Conservation (phyloP, 176 grass and related monocot genomes). For the Ensete ventricosum region DNA sequence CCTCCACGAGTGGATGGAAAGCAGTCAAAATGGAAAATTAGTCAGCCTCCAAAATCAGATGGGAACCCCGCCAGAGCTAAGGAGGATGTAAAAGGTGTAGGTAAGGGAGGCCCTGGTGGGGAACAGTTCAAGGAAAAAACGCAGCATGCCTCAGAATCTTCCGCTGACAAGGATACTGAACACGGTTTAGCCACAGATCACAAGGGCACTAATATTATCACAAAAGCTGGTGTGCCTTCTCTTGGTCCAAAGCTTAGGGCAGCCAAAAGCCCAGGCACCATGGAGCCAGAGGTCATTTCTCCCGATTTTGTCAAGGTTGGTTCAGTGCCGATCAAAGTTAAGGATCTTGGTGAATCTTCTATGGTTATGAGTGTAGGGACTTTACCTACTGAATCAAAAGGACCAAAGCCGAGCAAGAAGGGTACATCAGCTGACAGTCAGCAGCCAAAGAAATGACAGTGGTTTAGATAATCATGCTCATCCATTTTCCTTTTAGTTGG, state of each 20-base stretch:
- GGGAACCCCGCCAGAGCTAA: not conserved
- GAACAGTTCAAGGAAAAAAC: conserved; percentile 19
- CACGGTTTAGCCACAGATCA: conserved; percentile 14
- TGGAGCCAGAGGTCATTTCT: conserved; percentile 3
- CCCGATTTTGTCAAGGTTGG: conserved; percentile 45
- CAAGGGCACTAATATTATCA: not conserved
- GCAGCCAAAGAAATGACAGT: conserved; percentile 11
- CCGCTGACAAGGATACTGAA: not conserved
- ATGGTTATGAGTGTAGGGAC: conserved; percentile 25
- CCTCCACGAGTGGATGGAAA: not conserved
- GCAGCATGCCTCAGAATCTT: conserved; percentile 4
- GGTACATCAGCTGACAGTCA: not conserved
- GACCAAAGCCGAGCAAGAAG: conserved; percentile 13
- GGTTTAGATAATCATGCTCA: not conserved
- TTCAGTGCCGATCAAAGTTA: conserved; percentile 54
- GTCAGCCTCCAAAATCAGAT: conserved; percentile 8
- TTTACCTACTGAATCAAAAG: conserved; percentile 12
- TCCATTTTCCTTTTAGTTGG: not conserved
- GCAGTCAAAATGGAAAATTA: conserved; percentile 7
- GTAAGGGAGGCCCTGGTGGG: not conserved
- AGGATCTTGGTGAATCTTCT: conserved; percentile 30
- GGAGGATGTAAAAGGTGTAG: not conserved
- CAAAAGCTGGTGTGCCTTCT: conserved; percentile 1
- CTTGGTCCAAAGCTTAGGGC: not conserved
- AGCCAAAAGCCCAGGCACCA: conserved; percentile 2